Conservation (phyloP, 148 eudicot species). For the Fagopyrum homotropicum region DNA sequence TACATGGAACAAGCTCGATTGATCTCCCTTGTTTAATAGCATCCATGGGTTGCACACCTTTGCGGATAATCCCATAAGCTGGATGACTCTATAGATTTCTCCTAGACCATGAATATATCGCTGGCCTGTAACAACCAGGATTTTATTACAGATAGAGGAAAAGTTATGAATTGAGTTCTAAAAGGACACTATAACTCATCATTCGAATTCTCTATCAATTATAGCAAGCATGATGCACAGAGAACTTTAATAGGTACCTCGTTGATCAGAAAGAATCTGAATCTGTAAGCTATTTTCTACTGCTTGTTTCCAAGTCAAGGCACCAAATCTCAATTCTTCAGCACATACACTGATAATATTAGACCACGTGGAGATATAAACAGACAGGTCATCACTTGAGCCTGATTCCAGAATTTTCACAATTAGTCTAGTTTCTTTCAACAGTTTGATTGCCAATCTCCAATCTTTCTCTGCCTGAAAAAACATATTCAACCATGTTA, state of each 20-base stretch:
- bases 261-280: conserved; percentile 38
- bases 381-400: conserved; percentile 42
- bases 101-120: conserved; percentile 49
- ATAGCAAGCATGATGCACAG: background rate
- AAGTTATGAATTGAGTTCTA: background rate
- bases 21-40: conserved; percentile 23
- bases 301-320: conserved; percentile 57
- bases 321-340: conserved; percentile 64
- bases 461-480: conserved; percentile 59
- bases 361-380: conserved; percentile 52
- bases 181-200: background rate
- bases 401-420: conserved; percentile 42
- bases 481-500: background rate
- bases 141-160: background rate
- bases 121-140: conserved; percentile 46
- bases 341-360: conserved; percentile 49
- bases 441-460: conserved; percentile 46
- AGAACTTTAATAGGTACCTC: conserved; percentile 38
- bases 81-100: conserved; percentile 64
- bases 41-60: conserved; percentile 67
- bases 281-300: conserved; percentile 36
- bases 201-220: background rate
- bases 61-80: conserved; percentile 50
- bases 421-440: conserved; percentile 39
- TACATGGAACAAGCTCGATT: conserved; percentile 21